Percentiles rank a stretch among this genome's conserved stretches.
Conservation (phyloP, 192 early-diverging fungal genomes). For the Coemansia sp. region DNA sequence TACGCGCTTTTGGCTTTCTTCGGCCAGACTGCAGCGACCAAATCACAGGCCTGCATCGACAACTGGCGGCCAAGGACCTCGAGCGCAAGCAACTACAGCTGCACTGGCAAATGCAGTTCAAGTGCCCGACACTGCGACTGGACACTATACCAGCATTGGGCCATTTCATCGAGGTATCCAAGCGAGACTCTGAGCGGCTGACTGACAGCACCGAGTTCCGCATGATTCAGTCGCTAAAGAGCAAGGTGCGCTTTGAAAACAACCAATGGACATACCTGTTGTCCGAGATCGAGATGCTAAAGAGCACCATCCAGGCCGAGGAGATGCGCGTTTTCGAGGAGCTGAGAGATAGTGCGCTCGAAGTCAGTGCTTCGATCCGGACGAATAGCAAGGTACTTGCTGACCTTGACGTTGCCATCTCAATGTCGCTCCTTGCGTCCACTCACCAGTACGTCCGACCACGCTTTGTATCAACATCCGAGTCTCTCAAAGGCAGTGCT, state of each 20-base stretch:
- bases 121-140: slow-evolving; percentile 41
- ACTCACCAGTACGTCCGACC: slow-evolving; percentile 61
- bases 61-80: slow-evolving; percentile 44
- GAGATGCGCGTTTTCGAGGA: slow-evolving; percentile 59
- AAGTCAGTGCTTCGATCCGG: slow-evolving; percentile 57
- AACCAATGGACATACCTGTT: slow-evolving; percentile 60
- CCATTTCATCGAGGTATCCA: slow-evolving; percentile 58
- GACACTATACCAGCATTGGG: slow-evolving; percentile 43
- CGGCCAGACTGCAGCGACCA: slow-evolving; percentile 43
- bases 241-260: slow-evolving; percentile 58
- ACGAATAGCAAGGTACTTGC: slow-evolving; percentile 63
- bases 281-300: slow-evolving; percentile 54
- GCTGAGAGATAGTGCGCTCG: slow-evolving; percentile 48
- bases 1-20: slow-evolving; percentile 56
- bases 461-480: slow-evolving; percentile 7
- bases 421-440: slow-evolving; percentile 58
- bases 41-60: slow-evolving; percentile 40
- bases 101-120: slow-evolving; percentile 31
- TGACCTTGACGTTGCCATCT: slow-evolving; percentile 65
- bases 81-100: slow-evolving; percentile 46
- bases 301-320: slow-evolving; percentile 46
- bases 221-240: slow-evolving; percentile 54
- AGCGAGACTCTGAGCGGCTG: slow-evolving; percentile 48
- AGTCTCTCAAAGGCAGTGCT: background rate
- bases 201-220: slow-evolving; percentile 22